Conservation (phyloP, 2,329 filamentous ascomycete genomes). For the Orbilia javanica region DNA sequence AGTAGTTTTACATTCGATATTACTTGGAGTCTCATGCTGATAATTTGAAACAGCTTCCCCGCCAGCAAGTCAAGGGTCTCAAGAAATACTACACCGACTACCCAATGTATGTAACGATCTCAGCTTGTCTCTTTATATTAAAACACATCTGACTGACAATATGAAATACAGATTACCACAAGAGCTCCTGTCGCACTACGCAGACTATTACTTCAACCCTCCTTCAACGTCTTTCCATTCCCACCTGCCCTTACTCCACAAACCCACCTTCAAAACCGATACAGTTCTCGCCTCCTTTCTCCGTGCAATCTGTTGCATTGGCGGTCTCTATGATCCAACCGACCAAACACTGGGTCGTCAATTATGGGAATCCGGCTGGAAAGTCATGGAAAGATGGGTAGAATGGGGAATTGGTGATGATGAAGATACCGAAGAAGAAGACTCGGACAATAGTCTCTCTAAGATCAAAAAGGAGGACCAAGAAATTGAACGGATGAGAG, state of each 20-base stretch:
- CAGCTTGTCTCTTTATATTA: neutral
- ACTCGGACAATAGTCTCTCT: slow-evolving; percentile 41
- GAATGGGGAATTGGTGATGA: slow-evolving; percentile 60
- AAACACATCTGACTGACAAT: neutral
- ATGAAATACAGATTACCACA: slow-evolving; percentile 59
- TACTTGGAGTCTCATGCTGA: neutral
- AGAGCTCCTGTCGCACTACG: slow-evolving; percentile 61
- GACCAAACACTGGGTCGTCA: slow-evolving; percentile 61
- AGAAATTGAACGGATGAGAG: slow-evolving; percentile 39
- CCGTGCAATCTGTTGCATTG: slow-evolving; percentile 61
- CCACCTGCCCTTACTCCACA: slow-evolving; percentile 61
- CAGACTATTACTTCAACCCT: slow-evolving; percentile 62
- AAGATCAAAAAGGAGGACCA: slow-evolving; percentile 56
- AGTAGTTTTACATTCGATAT: neutral
- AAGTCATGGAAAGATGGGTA: slow-evolving; percentile 62
- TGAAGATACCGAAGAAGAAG: slow-evolving; percentile 59
- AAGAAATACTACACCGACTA: slow-evolving; percentile 59
- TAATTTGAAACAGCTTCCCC: slow-evolving; percentile 37
- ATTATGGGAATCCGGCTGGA: slow-evolving; percentile 62
- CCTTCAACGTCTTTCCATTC: slow-evolving; percentile 61
- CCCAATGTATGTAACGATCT: slow-evolving; percentile 40
- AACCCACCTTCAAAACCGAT: slow-evolving; percentile 61
- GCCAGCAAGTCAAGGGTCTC: slow-evolving; percentile 51
- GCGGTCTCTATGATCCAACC: slow-evolving; percentile 61
- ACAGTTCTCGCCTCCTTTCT: slow-evolving; percentile 61